phyloP scores from a whole-genome alignment of 2,329 filamentous ascomycete genomes.

The Calycina herbarum region DNA sequence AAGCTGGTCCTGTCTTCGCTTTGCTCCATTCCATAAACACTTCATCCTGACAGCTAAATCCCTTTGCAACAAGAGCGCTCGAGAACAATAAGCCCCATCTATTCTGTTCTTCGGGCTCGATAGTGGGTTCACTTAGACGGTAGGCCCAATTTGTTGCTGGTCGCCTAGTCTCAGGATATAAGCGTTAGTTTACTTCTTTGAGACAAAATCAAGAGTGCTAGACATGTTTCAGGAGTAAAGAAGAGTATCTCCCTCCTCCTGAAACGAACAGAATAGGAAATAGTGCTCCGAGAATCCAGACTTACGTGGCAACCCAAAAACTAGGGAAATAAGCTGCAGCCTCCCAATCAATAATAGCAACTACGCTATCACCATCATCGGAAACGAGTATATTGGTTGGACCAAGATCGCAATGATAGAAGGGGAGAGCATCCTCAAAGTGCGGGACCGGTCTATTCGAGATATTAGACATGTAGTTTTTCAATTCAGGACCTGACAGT shows the following conservation, averaged over 20 bases:
- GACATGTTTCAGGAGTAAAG: neutral
- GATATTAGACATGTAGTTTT: constrained; percentile 10
- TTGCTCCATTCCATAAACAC: neutral
- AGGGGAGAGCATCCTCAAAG: constrained; percentile 9
- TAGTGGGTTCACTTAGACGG: constrained; percentile 6
- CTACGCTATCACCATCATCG: constrained; percentile 13
- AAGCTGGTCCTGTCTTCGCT: neutral
- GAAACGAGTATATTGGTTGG: constrained; percentile 21
- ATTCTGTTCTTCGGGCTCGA: neutral
- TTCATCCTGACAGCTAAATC: constrained; percentile 13
- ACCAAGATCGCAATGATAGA: constrained; percentile 21
- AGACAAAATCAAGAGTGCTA: too few relatives aligned
- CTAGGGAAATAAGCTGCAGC: constrained; percentile 16
- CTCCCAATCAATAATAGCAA: constrained; percentile 21
- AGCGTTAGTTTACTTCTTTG: neutral
- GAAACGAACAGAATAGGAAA: neutral
- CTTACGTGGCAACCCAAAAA: constrained; percentile 19
- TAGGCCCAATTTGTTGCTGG: constrained; percentile 6
- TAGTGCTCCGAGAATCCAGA: neutral
- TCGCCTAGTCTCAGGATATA: neutral
- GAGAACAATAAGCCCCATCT: constrained; percentile 1
- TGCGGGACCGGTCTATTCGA: constrained; percentile 5
- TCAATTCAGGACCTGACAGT: constrained; percentile 5
- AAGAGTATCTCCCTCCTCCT: neutral
- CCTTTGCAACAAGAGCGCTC: constrained; percentile 8